Evolutionary conservation across 495 filamentous ascomycete species (phyloP).

Genomic region (Amniculicola lignicola): DNA sequence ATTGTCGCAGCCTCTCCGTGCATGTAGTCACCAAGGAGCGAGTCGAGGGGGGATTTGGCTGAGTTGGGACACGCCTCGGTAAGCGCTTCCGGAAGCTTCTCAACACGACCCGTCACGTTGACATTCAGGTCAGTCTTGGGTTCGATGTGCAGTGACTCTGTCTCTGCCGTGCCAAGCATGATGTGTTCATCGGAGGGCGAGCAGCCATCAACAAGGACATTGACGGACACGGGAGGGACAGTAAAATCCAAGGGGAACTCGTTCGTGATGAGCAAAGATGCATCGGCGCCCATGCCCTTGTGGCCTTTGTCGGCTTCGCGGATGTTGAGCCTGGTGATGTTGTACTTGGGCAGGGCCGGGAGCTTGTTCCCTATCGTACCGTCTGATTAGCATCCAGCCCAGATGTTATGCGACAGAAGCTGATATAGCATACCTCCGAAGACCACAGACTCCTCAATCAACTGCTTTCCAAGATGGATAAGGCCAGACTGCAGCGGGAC

Average conservation of each 20-base stretch:
- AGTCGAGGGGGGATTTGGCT: constrained; percentile 76
- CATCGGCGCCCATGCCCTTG: constrained; percentile 69
- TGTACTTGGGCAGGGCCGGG: constrained; percentile 72
- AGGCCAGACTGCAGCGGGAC: constrained; percentile 73
- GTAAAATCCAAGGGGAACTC: constrained; percentile 69
- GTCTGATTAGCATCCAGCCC: constrained; percentile 30
- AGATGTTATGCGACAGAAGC: constrained; percentile 33
- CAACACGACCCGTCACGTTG: constrained; percentile 65
- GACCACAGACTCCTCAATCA: constrained; percentile 63
- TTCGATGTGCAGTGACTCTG: constrained; percentile 59
- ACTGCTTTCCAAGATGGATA: constrained; percentile 69
- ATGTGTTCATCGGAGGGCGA: constrained; percentile 58
- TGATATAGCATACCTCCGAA: constrained; percentile 67
- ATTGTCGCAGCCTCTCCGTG: constrained; percentile 72
- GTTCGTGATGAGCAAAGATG: constrained; percentile 64
- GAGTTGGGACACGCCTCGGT: constrained; percentile 68
- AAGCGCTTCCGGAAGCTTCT: constrained; percentile 65
- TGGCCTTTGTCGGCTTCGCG: constrained; percentile 56
- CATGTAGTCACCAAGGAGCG: constrained; percentile 77
- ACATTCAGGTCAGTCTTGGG: constrained; percentile 64
- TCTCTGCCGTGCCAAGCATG: constrained; percentile 71
- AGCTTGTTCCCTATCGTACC: constrained; percentile 54
- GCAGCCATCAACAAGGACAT: constrained; percentile 79
- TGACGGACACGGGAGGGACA: constrained; percentile 76
- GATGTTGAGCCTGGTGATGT: constrained; percentile 72